Evolutionary conservation across 1,284 basidiomycete species (phyloP), one percentile per base, ranked within the genome.

Genomic region (Erythrobasidium hasegawianum): DNA sequence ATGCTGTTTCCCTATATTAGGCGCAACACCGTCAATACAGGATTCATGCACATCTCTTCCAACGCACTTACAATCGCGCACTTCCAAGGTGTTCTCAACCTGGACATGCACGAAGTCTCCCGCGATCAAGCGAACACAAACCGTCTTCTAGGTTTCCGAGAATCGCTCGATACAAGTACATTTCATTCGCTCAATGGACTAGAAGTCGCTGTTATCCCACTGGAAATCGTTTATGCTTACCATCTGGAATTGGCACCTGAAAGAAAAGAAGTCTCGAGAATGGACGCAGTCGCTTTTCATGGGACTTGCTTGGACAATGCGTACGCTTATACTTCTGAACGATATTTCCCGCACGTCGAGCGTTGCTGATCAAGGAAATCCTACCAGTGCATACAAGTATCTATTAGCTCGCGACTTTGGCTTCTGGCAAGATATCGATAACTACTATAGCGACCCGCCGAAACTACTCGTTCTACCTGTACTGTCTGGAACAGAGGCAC

Each of bases 381-480:
- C 22, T n/a, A 8, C 5, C 16, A 47, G 61, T 9, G 38, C 61
- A 27, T 43, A 55, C 38, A 64, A 64, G 20, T 57, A 57, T 22
- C 38, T 64, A 14, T 11, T 64, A n/a, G 50, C 61, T 26, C 53
- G 61, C 0, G 39, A 49, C 11, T 50, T 66, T 56, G 72, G 72
- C 1, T 73, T 70, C 67, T 73, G 71, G 71, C 47, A 45, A 26
- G 70, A 73, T 26, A 62, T 72, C 27, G 60, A 70, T 27, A 24
- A 26, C 1, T 71, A 72, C 59, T 73, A 73, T 45, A 56, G 55
- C 1, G 18, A n/a, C 4, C 68, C 71, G 2, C 68, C 70, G 1
- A 22, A 3, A 11, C 58, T 72, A 0, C 45, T 73, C 7, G n/a
- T 16, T 10, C 29, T 62, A 18, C 50, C 47, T 9, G 18, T 49